Evolutionary conservation across 495 filamentous ascomycete genomes (phyloP).

Genomic region (Glarea lozoyensis): DNA sequence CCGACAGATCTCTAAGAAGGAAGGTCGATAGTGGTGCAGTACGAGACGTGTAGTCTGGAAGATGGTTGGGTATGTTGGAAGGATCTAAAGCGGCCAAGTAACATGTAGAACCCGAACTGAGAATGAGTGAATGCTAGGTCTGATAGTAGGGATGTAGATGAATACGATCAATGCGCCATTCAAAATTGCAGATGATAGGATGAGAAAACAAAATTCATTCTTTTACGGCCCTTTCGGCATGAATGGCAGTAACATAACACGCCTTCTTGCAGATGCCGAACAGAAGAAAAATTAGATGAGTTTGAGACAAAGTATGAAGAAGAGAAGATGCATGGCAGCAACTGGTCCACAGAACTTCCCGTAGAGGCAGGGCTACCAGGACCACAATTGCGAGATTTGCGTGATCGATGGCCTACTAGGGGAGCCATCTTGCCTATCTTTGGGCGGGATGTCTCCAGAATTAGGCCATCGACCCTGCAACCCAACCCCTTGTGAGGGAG

Average conservation of each 20-base stretch:
- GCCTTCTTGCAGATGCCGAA: too few species aligned
- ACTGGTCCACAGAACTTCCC: too few species aligned
- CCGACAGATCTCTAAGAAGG: slow-evolving; percentile 9
- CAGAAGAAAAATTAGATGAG: too few species aligned
- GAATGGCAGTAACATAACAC: too few species aligned
- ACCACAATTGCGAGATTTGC: background rate
- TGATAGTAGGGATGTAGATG: slow-evolving; percentile 1
- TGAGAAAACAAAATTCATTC: too few species aligned
- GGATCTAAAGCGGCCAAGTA: slow-evolving; percentile 8
- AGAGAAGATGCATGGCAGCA: too few species aligned
- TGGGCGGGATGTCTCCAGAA: too few species aligned
- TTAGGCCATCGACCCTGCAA: too few species aligned
- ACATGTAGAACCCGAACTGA: slow-evolving; percentile 9
- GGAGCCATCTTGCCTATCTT: too few species aligned
- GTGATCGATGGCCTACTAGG: background rate
- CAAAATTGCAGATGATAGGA: background rate
- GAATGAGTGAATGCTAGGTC: background rate
- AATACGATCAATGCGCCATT: slow-evolving; percentile 14
- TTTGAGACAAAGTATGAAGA: too few species aligned
- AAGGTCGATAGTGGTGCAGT: slow-evolving; percentile 10
- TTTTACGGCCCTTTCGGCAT: too few species aligned
- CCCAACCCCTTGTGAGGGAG: too few species aligned
- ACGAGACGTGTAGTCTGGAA: background rate
- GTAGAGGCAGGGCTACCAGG: background rate
- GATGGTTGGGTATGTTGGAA: slow-evolving; percentile 4